Conservation (phyloP, 148 eudicot genomes). For the Spergularia marina region DNA sequence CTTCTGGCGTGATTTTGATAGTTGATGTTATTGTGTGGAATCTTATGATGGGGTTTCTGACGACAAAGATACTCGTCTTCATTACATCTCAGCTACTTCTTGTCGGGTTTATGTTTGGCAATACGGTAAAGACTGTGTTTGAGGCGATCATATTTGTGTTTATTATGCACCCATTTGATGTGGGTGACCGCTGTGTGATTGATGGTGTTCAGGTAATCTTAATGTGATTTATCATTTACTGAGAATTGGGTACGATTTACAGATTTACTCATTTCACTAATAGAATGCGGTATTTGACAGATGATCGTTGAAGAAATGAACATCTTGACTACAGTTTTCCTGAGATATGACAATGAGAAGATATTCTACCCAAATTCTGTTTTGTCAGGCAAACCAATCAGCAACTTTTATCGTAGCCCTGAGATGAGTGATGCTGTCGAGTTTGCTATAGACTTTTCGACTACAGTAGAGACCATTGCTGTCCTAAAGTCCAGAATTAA, state of each 20-base stretch:
- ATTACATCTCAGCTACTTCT: slow-evolving; percentile 69
- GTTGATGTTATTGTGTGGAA: slow-evolving; percentile 55
- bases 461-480: slow-evolving; percentile 60
- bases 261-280: neutral
- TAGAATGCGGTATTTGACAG: slow-evolving; percentile 33
- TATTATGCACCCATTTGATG: slow-evolving; percentile 81
- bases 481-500: slow-evolving; percentile 59
- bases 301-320: slow-evolving; percentile 93
- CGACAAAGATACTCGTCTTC: slow-evolving; percentile 65
- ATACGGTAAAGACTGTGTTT: slow-evolving; percentile 57
- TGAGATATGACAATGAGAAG: slow-evolving; percentile 72
- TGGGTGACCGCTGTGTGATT: slow-evolving; percentile 84
- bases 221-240: neutral
- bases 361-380: slow-evolving; percentile 70
- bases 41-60: slow-evolving; percentile 69
- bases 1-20: slow-evolving; percentile 41
- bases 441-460: slow-evolving; percentile 58
- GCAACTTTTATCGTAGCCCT: slow-evolving; percentile 81
- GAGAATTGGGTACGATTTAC: neutral
- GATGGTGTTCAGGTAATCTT: slow-evolving; percentile 77
- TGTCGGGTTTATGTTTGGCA: slow-evolving; percentile 61
- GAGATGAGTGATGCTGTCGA: slow-evolving; percentile 73
- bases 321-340: slow-evolving; percentile 74
- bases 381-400: slow-evolving; percentile 65
- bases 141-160: slow-evolving; percentile 78